Evolutionary conservation across 257 asterid species (phyloP), one percentile per base, ranked within the genome.

Genomic region (Salvia rosmarinus): DNA sequence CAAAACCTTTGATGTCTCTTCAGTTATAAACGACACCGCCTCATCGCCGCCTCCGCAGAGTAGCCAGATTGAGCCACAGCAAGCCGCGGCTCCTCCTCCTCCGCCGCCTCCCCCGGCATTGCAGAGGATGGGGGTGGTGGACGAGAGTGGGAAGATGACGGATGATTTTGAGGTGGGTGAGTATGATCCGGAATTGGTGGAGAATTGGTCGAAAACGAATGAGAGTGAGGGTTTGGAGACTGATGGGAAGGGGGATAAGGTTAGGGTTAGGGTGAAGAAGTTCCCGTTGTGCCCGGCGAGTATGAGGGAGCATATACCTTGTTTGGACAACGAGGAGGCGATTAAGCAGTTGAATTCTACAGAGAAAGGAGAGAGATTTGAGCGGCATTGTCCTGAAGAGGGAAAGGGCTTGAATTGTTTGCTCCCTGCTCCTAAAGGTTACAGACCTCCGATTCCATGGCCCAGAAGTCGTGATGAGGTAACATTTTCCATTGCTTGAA

Each of bases 381-480:
- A 94, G 77, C 84, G 99, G 71, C 99, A 94, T 83, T 94, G 99
- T 76, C 97, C 97, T 2, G 89, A 71, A 69, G 63, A 78, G 42
- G 92, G 87, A 1, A 79, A 79, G 47, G 91, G 87, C 21, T 84
- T 94, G 88, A 82, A 78, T 79, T 94, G 99, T 23, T 75, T 94
- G 80, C 74, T 94, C 77, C 96, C 96, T 71, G 78, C 99, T 1
- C 97, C 97, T 20, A 85, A 80, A 80, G 99, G 99, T 19, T 94
- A 94, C 75, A 76, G 79, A 79, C 23, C 79, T 17, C 97, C 89
- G 0, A 88, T 94, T 73, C 88, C 91, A 17, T 91, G 99, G 99
- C 99, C 98, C 4, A 81, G 67, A 78, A 90, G 99, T 52, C 99
- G 99, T 0, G 96, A 94, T 19, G 96, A 89, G 97, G 99, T 90